These are phyloP conservation scores for Colletotrichum sp. DNA, from an alignment of 2,329 filamentous ascomycete genomes.

Conservation along the genomic window DNA sequence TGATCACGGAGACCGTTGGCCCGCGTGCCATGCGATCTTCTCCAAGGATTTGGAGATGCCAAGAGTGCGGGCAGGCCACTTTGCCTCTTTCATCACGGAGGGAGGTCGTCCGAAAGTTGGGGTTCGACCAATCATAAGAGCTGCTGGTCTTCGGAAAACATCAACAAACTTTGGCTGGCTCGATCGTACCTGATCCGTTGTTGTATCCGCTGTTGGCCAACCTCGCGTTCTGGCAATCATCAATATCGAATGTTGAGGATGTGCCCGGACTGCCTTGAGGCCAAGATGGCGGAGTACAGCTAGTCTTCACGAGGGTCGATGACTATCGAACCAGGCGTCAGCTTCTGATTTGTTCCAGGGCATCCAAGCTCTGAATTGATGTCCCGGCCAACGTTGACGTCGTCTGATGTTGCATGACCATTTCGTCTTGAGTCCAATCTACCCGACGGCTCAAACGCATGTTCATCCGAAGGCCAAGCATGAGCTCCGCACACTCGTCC, in stretches of 20 bases:
- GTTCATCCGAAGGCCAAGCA: neutral
- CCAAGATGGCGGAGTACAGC: neutral
- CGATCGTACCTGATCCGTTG: slow-evolving; percentile 6
- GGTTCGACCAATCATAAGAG: neutral
- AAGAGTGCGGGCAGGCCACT: neutral
- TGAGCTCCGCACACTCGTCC: neutral
- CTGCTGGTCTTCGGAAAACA: neutral
- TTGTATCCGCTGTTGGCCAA: neutral
- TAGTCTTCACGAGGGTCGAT: neutral
- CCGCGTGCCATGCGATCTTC: slow-evolving; percentile 1
- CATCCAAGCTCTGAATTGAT: neutral
- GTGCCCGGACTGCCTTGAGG: neutral
- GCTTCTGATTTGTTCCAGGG: neutral
- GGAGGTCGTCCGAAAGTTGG: neutral
- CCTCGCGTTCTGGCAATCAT: neutral
- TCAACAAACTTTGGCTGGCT: neutral
- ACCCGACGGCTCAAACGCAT: neutral
- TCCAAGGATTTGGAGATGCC: slow-evolving; percentile 5
- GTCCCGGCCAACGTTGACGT: neutral
- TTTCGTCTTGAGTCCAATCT: neutral
- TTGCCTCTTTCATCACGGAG: slow-evolving; percentile 4
- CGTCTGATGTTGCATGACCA: neutral
- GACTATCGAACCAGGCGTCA: neutral
- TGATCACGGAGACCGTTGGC: slow-evolving; percentile 10
- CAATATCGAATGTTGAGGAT: neutral